Base-by-base conservation (phyloP, 2,329 filamentous ascomycete species). In the Claviceps humidiphila region DNA sequence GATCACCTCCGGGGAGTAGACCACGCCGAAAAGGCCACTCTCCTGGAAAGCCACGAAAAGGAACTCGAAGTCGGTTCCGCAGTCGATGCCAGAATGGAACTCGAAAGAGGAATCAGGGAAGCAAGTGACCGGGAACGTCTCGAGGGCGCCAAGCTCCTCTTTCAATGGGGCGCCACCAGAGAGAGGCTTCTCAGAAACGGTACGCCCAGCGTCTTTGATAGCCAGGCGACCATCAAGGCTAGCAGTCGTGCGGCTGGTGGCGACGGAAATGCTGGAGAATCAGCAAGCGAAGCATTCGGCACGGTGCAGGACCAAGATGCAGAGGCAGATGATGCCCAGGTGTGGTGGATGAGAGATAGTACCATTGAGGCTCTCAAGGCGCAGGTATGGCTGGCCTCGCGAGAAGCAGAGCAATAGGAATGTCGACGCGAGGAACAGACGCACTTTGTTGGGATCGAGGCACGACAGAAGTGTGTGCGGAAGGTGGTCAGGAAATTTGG, bases 1-100 rank as follows among this genome's bases (percentile, higher is more conserved):
- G 72, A 76, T 57, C 75, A 53, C 62, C 85, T 71, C 54, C 64
- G 59, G 62, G 68, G 58, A 56, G 78, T 73, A 64, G 86, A 71
- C 64, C 73, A 84, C 50, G 80, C 84, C 0, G 89, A 95, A 60
- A 77, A 80, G 51, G 75, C 75, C 0, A 70, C 81, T 24, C 74
- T 87, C 3, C 70, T 89, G 8, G 75, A 71, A 65, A 73, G 60
- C 6, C 74, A 70, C 13, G 66, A 73, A 4, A 70, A 75, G 30
- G 76, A 72, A 5, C 72, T 71, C 3, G 71, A 74, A 26, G 71
- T 70, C 0, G 68, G 69, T n/a, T 68, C 71, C 7, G 72, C 72
- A 0, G 80, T 94, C 1, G 90, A 95, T 63, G 80, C 82, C 37
- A 74, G 84, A 41, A 69, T 95, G 26, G 78, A 84, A 53, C 72